These are phyloP conservation scores for Ilex asprella DNA, from an alignment of 257 asterid genomes.

Conservation along the genomic window DNA sequence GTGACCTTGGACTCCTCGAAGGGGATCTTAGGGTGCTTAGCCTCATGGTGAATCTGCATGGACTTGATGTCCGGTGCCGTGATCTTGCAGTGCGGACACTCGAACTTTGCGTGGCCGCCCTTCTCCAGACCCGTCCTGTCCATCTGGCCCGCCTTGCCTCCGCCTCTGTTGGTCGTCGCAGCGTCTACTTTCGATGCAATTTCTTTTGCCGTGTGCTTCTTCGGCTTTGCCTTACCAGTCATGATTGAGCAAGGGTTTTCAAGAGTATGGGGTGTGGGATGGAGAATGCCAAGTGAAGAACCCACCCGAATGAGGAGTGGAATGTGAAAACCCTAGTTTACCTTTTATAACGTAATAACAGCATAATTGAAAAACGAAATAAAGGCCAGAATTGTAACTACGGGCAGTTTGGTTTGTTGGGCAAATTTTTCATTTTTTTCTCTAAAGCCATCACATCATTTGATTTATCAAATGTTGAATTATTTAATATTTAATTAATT, in stretches of 20 bases:
- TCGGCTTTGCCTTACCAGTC: conserved; percentile 93
- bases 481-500: too few species aligned
- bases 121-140: conserved; percentile 63
- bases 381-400: too few species aligned
- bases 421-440: too few species aligned
- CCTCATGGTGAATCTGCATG: conserved; percentile 89
- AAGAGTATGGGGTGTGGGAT: too few species aligned
- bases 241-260: conserved; percentile 19
- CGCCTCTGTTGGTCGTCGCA: conserved; percentile 79
- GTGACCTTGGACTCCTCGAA: conserved; percentile 63
- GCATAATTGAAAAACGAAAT: too few species aligned
- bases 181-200: conserved; percentile 66
- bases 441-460: too few species aligned
- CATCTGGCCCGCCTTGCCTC: conserved; percentile 72
- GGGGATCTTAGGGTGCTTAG: conserved; percentile 73
- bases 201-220: conserved; percentile 95
- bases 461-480: too few species aligned
- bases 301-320: too few species aligned
- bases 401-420: too few species aligned
- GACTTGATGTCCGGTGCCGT: conserved; percentile 83
- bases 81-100: conserved; percentile 77
- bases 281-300: too few species aligned
- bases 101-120: conserved; percentile 87
- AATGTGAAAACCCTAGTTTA: too few species aligned
- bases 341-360: too few species aligned